Evolutionary conservation across 257 asterid species (phyloP).

Genomic region (Nyctanthes arbortristis): DNA sequence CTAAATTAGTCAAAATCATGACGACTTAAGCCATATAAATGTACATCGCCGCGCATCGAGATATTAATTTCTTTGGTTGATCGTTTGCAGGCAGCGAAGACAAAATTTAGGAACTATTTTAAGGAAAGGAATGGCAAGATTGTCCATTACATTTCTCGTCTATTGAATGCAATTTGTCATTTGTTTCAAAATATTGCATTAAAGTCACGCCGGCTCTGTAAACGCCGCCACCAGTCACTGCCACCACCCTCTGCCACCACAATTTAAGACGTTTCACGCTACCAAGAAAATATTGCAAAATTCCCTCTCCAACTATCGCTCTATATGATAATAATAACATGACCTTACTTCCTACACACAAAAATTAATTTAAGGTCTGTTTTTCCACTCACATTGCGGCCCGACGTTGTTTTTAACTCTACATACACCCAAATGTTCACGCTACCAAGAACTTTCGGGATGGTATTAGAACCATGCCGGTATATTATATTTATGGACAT

Average conservation of each 20-base stretch:
- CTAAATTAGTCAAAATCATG: too few relatives aligned
- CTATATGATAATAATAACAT: conserved; percentile 66
- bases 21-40: background rate
- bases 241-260: conserved; percentile 8
- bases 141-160: background rate
- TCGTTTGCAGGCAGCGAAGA: conserved; percentile 39
- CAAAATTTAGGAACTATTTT: conserved; percentile 36
- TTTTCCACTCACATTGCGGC: too few relatives aligned
- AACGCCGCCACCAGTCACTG: conserved; percentile 24
- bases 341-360: too few relatives aligned
- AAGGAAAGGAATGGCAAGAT: conserved; percentile 24
- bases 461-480: too few relatives aligned
- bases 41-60: conserved; percentile 14
- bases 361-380: too few relatives aligned
- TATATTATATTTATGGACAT: too few relatives aligned
- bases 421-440: too few relatives aligned
- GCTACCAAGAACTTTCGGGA: too few relatives aligned
- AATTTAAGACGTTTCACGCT: too few relatives aligned
- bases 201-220: conserved; percentile 38
- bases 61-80: conserved; percentile 32
- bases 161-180: conserved; percentile 36
- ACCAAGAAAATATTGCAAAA: too few relatives aligned
- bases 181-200: conserved; percentile 55
- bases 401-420: too few relatives aligned
- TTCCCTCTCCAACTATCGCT: conserved; percentile 45